Conservation (phyloP, 2,329 filamentous ascomycete species). For the Apiospora malaysiana region DNA sequence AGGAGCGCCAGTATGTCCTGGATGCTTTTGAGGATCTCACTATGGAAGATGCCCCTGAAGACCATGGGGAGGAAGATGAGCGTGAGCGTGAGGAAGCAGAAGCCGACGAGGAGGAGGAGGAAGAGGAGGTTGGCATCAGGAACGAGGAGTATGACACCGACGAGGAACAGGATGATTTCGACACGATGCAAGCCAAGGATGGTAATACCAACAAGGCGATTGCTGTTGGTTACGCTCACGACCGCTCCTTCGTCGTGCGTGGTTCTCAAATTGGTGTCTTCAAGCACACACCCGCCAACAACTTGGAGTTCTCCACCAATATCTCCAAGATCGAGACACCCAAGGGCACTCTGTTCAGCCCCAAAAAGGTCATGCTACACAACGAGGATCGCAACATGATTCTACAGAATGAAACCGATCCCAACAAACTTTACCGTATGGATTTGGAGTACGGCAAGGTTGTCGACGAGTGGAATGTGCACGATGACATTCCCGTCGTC, state of each 20-base stretch:
- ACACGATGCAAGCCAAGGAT: constrained; percentile 67
- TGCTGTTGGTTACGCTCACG: constrained; percentile 95
- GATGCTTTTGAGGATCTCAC: constrained; percentile 94
- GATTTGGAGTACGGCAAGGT: constrained; percentile 98
- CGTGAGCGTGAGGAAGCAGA: constrained; percentile 58
- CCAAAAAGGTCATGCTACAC: constrained; percentile 96
- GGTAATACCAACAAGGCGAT: constrained; percentile 91
- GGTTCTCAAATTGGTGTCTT: constrained; percentile 99
- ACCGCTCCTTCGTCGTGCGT: constrained; percentile 94
- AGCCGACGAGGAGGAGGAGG: constrained; percentile 63
- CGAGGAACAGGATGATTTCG: constrained; percentile 80
- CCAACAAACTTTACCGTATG: constrained; percentile 95
- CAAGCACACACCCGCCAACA: constrained; percentile 92
- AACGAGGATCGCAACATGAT: constrained; percentile 90
- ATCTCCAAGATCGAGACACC: constrained; percentile 96
- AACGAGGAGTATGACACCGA: constrained; percentile 73
- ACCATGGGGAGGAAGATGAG: constrained; percentile 57
- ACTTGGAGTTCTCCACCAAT: constrained; percentile 93
- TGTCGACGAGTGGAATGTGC: constrained; percentile 97
- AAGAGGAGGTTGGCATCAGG: constrained; percentile 60
- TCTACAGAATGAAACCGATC: constrained; percentile 80
- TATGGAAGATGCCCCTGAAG: constrained; percentile 77
- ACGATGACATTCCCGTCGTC: constrained; percentile 92
- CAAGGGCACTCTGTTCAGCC: constrained; percentile 84
- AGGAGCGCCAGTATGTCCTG: constrained; percentile 91